Evolutionary conservation across 176 grass and related monocot genomes (phyloP), one percentile per base, ranked within the genome.

Genomic region (Aegilops bicornis): DNA sequence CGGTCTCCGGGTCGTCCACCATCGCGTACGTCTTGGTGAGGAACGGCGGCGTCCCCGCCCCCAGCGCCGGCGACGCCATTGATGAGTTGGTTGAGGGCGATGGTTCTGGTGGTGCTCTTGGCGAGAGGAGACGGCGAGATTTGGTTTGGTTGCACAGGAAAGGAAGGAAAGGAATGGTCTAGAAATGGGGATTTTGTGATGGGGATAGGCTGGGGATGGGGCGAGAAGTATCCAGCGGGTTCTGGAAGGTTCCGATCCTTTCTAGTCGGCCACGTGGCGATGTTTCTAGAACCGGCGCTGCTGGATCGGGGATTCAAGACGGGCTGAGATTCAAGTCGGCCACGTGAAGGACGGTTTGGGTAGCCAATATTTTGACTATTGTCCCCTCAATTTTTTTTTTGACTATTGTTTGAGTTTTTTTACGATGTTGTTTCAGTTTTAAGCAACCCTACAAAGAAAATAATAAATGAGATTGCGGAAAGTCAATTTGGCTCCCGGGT

Each of bases 21-120:
- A 95, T 89, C 75, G 84, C 79, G 85, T 92, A 90, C 24, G 93
- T 95, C 80, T 95, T 95, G 20, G 88, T 90, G 79, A 95, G 82
- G 80, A 95, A 92, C 64, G 93, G 93, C 52, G 93, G 89, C 82
- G 89, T 84, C 67, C 87, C 87, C 31, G 82, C 67, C 19, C 56
- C 56, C 56, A 59, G 20, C 74, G 59, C 58, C 75, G 58, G 84
- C 80, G 74, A 87, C 84, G 89, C 80, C 89, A 90, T 90, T 73
- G 27, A 33, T 17, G 8, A 23, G 73, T 76, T 73, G 54, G 42
- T 47, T 68, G 22, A 24, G 78, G 45, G 36, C 2, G 74, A 4
- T 25, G 76, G 76, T 8, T 39, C 3, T 17, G 50, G 9, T 33
- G 29, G 50, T 6, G 71, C 15, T 27, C 65, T 19, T 19, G 27